phyloP scores from a whole-genome alignment of 1,284 basidiomycete species.

The Pseudozyma sp. region DNA sequence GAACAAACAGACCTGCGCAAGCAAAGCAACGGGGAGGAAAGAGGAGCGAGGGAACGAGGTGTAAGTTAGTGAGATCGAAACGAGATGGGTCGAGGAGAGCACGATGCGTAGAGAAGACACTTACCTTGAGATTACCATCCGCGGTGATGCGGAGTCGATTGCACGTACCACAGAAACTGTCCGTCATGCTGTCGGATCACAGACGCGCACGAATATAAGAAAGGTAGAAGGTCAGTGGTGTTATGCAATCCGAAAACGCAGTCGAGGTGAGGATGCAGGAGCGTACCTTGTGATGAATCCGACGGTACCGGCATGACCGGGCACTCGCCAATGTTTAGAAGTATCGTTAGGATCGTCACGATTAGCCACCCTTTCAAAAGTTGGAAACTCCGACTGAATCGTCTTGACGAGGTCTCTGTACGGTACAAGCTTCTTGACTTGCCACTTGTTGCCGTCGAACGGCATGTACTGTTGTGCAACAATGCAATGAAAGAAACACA shows the following conservation, averaged over 20 bases:
- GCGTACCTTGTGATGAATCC: conserved; percentile 78
- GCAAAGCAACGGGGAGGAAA: not conserved
- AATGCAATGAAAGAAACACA: not conserved
- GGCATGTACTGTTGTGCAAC: conserved; percentile 78
- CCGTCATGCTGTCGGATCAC: conserved; percentile 72
- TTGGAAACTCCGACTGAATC: conserved; percentile 39
- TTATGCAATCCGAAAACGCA: not conserved
- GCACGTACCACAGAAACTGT: conserved; percentile 88
- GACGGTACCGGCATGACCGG: conserved; percentile 79
- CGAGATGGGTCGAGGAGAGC: no score
- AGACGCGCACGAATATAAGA: not conserved
- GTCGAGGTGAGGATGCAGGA: not conserved
- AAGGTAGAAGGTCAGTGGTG: not conserved
- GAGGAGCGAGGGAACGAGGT: not conserved
- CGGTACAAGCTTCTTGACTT: conserved; percentile 79
- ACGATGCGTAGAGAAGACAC: conserved; percentile 12
- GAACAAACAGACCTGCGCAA: conserved; percentile 76
- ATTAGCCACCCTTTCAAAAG: conserved; percentile 36
- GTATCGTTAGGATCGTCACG: conserved; percentile 81
- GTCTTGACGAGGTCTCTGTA: conserved; percentile 51
- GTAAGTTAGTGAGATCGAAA: no score
- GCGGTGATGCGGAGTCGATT: conserved; percentile 85
- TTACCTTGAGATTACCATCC: conserved; percentile 87
- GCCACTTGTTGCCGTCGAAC: conserved; percentile 85
- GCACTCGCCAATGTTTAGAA: conserved; percentile 81